phyloP scores from a whole-genome alignment of 331 rosid genomes.

The Malus hybrid region DNA sequence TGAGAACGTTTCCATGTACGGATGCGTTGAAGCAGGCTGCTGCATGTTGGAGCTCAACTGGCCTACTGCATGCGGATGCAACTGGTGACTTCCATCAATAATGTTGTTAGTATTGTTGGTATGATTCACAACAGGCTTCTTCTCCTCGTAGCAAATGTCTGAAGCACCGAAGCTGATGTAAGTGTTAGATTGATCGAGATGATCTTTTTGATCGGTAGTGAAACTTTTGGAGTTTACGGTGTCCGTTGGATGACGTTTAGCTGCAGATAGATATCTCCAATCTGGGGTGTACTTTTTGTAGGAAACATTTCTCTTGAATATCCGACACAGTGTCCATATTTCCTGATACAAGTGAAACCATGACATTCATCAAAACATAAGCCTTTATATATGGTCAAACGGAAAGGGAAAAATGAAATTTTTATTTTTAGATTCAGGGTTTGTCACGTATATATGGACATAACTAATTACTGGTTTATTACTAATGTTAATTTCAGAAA shows the following conservation, averaged over 20 bases:
- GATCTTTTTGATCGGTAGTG: background rate
- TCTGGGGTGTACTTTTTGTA: slow-evolving; percentile 53
- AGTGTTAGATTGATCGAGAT: background rate
- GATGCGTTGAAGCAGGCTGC: slow-evolving; percentile 5
- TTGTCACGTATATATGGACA: background rate
- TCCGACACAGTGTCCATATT: slow-evolving; percentile 89
- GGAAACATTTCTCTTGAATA: slow-evolving; percentile 62
- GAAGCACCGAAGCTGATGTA: slow-evolving; percentile 46
- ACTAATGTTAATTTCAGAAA: background rate
- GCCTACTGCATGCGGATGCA: slow-evolving; percentile 10
- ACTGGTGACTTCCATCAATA: slow-evolving; percentile 2
- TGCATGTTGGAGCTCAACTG: slow-evolving; percentile 21
- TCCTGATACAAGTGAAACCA: slow-evolving; percentile 43
- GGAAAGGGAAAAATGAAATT: background rate
- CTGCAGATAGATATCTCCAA: slow-evolving; percentile 23
- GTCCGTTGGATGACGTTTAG: slow-evolving; percentile 20
- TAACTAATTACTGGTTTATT: background rate
- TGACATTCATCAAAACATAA: background rate
- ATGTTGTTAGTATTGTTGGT: background rate
- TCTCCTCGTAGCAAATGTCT: slow-evolving; percentile 4
- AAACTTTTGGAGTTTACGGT: slow-evolving; percentile 11
- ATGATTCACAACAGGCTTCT: slow-evolving; percentile 15
- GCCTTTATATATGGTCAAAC: background rate
- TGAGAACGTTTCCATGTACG: slow-evolving; percentile 17
- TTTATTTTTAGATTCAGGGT: background rate